Evolutionary conservation across 371 early-diverging fungal genomes (phyloP).

Genomic region (Amoeboaphelidium occidentale): DNA sequence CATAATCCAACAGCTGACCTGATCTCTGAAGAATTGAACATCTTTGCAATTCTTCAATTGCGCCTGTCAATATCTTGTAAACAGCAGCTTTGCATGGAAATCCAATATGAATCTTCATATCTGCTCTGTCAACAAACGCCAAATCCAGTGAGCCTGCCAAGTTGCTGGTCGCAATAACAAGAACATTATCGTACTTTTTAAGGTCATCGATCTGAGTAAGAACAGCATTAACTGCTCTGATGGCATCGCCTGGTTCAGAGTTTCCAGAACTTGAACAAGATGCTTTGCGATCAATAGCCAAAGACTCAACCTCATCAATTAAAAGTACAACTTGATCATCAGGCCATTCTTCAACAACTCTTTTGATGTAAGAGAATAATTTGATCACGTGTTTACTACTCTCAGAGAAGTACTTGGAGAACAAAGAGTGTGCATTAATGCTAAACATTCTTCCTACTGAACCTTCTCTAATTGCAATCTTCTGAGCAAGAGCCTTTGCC

Average conservation of each 20-base stretch:
- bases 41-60: neutral
- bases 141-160: constrained; percentile 3
- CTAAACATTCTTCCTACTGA: neutral
- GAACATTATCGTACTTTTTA: neutral
- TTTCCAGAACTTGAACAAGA: too few relatives aligned
- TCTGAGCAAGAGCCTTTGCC: constrained; percentile 9
- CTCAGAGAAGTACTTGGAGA: neutral
- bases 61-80: neutral
- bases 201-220: neutral
- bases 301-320: neutral
- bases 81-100: neutral
- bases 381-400: neutral
- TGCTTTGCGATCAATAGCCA: neutral
- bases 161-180: constrained; percentile 7
- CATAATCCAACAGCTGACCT: too few relatives aligned
- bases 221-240: neutral
- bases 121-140: constrained; percentile 6
- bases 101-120: constrained; percentile 1
- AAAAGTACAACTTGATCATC: neutral
- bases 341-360: neutral
- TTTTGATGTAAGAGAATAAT: neutral
- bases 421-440: neutral
- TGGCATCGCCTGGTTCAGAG: neutral
- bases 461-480: constrained; percentile 6
- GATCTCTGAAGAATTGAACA: neutral